A percentile compares a stretch with the other conserved stretches of the same genome.
Conservation (phyloP, 371 early-diverging fungal genomes). For the Apophysomyces trapeziformis region DNA sequence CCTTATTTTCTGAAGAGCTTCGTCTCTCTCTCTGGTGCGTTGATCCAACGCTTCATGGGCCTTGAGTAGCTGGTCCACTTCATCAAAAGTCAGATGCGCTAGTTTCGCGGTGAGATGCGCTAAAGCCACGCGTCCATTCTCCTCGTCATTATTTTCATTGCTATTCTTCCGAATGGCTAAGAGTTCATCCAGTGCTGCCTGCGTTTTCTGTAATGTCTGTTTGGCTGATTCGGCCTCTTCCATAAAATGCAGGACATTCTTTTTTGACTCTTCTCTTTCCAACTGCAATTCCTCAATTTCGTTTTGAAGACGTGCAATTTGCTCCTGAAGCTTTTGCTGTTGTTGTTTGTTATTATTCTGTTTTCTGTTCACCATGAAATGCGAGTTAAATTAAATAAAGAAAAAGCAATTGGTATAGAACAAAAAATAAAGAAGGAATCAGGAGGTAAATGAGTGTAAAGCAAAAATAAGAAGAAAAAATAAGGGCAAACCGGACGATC, state of each 20-base stretch:
- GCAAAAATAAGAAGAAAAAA: background rate
- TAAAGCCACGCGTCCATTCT: slow-evolving; percentile 1
- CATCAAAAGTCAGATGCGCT: background rate
- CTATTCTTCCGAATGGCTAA: background rate
- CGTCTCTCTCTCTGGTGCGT: too few relatives aligned
- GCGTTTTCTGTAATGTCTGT: slow-evolving; percentile 30
- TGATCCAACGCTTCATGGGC: background rate
- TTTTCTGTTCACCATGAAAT: slow-evolving; percentile 22
- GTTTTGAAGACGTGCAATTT: slow-evolving; percentile 33
- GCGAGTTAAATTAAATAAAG: background rate
- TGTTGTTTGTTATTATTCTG: slow-evolving; percentile 22
- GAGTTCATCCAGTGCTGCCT: slow-evolving; percentile 23
- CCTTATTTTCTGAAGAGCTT: background rate
- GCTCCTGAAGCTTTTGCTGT: slow-evolving; percentile 24
- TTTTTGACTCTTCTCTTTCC: slow-evolving; percentile 46
- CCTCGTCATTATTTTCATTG: background rate
- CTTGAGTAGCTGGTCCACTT: background rate
- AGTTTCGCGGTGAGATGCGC: slow-evolving; percentile 8
- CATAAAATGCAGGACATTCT: slow-evolving; percentile 47
- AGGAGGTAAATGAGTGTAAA: background rate
- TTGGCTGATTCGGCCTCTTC: slow-evolving; percentile 38
- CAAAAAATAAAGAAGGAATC: background rate
- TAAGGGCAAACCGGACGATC: too few relatives aligned
- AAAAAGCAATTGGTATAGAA: background rate
- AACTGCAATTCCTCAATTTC: slow-evolving; percentile 43